Evolutionary conservation across 495 filamentous ascomycete species (phyloP).

Genomic region (Chaetomium fimeti): DNA sequence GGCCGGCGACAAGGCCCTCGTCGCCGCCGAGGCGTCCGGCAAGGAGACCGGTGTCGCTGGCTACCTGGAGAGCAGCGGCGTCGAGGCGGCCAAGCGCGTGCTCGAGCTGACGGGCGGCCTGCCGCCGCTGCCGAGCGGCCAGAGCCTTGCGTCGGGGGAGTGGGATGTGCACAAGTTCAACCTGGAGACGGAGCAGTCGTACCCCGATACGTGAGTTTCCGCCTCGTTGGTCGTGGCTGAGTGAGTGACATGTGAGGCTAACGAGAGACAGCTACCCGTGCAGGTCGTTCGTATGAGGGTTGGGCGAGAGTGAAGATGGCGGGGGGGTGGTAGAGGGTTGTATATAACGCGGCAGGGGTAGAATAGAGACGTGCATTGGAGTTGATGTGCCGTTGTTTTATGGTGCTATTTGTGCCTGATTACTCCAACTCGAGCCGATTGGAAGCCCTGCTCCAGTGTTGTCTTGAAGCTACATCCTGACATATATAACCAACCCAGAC

Average conservation of each 20-base stretch:
- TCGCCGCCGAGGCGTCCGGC: slow-evolving; percentile 75
- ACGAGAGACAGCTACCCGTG: slow-evolving; percentile 39
- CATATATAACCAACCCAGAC: not conserved
- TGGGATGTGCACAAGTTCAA: slow-evolving; percentile 57
- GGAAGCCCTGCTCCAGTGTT: not conserved
- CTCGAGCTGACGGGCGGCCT: slow-evolving; percentile 64
- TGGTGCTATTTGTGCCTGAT: not conserved
- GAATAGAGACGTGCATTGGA: slow-evolving; percentile 23
- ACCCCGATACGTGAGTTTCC: slow-evolving; percentile 55
- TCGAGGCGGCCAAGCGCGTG: slow-evolving; percentile 60
- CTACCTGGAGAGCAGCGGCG: slow-evolving; percentile 66
- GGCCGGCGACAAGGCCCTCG: slow-evolving; percentile 74
- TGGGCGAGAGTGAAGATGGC: no score
- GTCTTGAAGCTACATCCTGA: not conserved
- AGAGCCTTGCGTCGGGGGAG: slow-evolving; percentile 45
- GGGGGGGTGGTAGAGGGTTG: slow-evolving; percentile 5
- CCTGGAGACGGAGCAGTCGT: slow-evolving; percentile 56
- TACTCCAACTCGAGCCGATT: not conserved
- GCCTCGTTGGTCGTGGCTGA: not conserved
- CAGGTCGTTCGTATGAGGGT: slow-evolving; percentile 35
- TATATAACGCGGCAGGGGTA: slow-evolving; percentile 20
- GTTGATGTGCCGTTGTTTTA: slow-evolving; percentile 10
- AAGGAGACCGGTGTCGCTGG: slow-evolving; percentile 64
- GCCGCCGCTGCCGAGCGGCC: slow-evolving; percentile 75
- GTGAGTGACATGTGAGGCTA: slow-evolving; percentile 22